Conservation (phyloP, 495 filamentous ascomycete species). For the Podospora didyma region DNA sequence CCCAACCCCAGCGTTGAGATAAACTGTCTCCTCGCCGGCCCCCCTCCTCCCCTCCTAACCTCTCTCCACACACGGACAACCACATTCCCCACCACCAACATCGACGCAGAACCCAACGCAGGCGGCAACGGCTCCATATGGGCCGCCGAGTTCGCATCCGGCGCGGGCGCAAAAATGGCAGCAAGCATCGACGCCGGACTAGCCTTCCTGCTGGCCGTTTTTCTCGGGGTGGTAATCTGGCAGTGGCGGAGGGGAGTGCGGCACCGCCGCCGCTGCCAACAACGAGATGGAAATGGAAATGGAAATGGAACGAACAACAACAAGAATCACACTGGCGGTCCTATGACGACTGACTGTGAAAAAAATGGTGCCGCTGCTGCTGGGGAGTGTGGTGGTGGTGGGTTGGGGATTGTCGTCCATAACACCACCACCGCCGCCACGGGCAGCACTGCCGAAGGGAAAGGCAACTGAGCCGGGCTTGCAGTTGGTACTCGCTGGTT, state of each 20-base stretch:
- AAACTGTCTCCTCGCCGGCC: no score
- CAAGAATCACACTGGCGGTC: not conserved
- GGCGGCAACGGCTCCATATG: not conserved
- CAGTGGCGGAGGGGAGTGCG: conserved; percentile 4
- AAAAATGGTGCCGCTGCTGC: no score
- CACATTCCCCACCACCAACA: no score
- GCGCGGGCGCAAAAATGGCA: not conserved
- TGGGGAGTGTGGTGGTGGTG: no score
- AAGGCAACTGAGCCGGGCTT: no score
- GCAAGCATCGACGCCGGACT: conserved; percentile 4
- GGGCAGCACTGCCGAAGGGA: no score
- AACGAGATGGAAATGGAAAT: not conserved
- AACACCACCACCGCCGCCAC: no score
- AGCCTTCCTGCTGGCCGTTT: not conserved
- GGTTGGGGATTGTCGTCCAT: no score
- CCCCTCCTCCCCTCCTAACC: no score
- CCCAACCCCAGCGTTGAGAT: no score
- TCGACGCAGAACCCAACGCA: not conserved
- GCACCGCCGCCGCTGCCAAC: not conserved
- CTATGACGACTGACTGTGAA: not conserved
- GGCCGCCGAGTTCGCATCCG: not conserved
- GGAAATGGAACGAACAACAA: not conserved
- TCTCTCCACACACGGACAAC: no score
- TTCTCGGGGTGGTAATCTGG: not conserved
- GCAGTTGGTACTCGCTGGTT: no score